Evolutionary conservation across 2,329 filamentous ascomycete species (phyloP).

Genomic region (Neopestalotiopsis sp.): DNA sequence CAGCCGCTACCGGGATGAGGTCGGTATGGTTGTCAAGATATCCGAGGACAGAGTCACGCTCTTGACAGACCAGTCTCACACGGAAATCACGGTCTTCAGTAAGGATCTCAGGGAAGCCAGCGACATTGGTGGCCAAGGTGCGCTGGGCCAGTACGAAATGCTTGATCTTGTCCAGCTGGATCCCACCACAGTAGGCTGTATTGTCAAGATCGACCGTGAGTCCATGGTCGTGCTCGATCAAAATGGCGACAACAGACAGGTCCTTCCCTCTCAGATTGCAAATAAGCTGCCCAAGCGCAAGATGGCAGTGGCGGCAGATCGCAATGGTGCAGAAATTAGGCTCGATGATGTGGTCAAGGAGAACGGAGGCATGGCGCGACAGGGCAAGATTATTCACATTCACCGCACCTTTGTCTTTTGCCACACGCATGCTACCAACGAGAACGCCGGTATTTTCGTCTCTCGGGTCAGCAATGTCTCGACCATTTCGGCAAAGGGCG

Average conservation of each 20-base stretch:
- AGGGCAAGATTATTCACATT: conserved; percentile 91
- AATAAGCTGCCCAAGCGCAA: conserved; percentile 86
- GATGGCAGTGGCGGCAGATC: conserved; percentile 87
- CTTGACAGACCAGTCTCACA: conserved; percentile 89
- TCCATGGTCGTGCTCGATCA: conserved; percentile 90
- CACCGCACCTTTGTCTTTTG: conserved; percentile 92
- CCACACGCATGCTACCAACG: conserved; percentile 80
- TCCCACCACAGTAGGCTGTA: conserved; percentile 87
- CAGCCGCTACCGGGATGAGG: conserved; percentile 91
- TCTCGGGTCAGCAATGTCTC: conserved; percentile 84
- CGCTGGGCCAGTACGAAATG: conserved; percentile 86
- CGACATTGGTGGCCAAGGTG: conserved; percentile 85
- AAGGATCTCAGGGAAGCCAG: conserved; percentile 94
- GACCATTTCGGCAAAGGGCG: conserved; percentile 93
- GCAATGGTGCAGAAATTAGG: conserved; percentile 91
- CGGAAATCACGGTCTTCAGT: conserved; percentile 96
- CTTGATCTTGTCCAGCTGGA: conserved; percentile 96
- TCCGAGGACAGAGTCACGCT: conserved; percentile 91
- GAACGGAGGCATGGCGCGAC: conserved; percentile 80
- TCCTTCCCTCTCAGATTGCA: conserved; percentile 90
- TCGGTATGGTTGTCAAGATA: conserved; percentile 96
- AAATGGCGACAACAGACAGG: conserved; percentile 79
- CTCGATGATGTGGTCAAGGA: conserved; percentile 93
- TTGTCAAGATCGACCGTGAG: conserved; percentile 95
- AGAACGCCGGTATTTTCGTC: conserved; percentile 91